Base-by-base conservation (phyloP, 2,329 filamentous ascomycete genomes). In the Fusarium beomiforme region DNA sequence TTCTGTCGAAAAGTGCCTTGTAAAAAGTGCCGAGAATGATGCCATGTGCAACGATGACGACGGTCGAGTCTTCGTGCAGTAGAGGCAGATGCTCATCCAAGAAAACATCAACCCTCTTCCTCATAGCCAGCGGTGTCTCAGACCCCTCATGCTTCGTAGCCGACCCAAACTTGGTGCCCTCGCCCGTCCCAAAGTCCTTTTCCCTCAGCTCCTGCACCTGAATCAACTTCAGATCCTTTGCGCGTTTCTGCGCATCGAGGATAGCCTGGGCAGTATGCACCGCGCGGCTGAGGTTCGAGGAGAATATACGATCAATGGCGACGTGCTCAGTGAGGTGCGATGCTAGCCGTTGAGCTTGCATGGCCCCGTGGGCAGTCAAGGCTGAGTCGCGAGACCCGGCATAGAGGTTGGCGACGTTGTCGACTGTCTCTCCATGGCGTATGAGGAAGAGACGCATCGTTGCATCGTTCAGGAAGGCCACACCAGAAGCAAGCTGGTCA, bases 381-480 rank as follows among this genome's bases (percentile, higher is more conserved):
- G 89, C 84, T 3, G 94, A 95, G 81, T 97, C 93, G 79, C 90
- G 92, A 55, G 90, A 88, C 65, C 94, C 94, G 74, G 94, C 94
- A 56, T 92, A 95, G 65, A 93, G 82, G 59, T 90, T 88, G 42
- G 91, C 92, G 64, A 96, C 91, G 80, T 97, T 97, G 82, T 97
- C 93, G 71, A 97, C 92, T 19, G 93, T 95, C 83, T 97, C 94
- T 77, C 91, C 94, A 85, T 97, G 94, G 61, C 94, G 91, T 76
- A 97, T 89, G 75, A 97, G 86, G 76, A 94, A 90, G 59, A 97
- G 72, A 66, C 77, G 81, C 80, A 82, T 82, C 80, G 57, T 72
- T 29, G 47, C 66, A 67, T 73, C 44, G 59, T 70, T 75, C 53
- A 74, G 33, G 56, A 49, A 54, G 67, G 69, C 57, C 58, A 68